phyloP scores from a whole-genome alignment of 2,329 filamentous ascomycete species.

The Phyllosticta citriasiana region DNA sequence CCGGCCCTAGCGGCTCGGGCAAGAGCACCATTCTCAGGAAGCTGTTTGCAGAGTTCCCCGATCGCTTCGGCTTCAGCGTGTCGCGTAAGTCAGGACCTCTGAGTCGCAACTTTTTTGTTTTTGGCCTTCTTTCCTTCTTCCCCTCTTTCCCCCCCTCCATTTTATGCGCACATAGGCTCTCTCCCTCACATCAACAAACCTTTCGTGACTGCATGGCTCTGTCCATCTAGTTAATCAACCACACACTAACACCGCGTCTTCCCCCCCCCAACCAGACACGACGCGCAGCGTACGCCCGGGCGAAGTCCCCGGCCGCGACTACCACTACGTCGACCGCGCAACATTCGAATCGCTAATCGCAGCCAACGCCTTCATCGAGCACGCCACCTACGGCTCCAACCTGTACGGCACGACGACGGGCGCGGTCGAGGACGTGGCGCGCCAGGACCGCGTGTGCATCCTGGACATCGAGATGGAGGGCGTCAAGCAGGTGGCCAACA shows the following conservation, averaged over 20 bases:
- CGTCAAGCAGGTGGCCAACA: conserved; percentile 83
- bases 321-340: conserved; percentile 61
- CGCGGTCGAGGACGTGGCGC: conserved; percentile 66
- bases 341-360: conserved; percentile 59
- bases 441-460: conserved; percentile 64
- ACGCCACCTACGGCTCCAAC: conserved; percentile 78
- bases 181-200: too few relatives aligned
- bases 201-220: too few relatives aligned
- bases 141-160: not conserved
- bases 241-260: not conserved
- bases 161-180: not conserved
- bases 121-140: not conserved
- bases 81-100: conserved; percentile 18
- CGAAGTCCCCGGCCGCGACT: conserved; percentile 68
- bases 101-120: too few relatives aligned
- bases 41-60: conserved; percentile 56
- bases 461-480: conserved; percentile 98
- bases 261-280: conserved; percentile 35
- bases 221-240: too few relatives aligned
- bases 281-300: conserved; percentile 66
- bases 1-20: conserved; percentile 68
- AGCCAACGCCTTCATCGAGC: conserved; percentile 72
- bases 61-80: conserved; percentile 54
- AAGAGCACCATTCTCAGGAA: conserved; percentile 71
- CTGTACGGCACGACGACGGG: conserved; percentile 75